Evolutionary conservation across 176 grass and related monocot genomes (phyloP).

Genomic region (Cenchrus fungigraminus): DNA sequence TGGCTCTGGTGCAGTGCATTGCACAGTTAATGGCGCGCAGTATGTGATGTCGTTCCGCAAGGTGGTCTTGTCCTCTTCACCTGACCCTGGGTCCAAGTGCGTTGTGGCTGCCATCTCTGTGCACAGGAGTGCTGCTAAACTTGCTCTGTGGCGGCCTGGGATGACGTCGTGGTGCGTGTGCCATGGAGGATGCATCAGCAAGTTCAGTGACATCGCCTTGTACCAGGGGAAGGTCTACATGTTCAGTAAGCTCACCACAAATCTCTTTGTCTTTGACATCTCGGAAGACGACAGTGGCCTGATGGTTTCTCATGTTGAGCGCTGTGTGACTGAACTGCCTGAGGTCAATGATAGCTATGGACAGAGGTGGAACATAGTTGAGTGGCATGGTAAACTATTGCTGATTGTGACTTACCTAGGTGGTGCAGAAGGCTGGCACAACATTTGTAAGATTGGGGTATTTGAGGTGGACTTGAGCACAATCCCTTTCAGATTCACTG

Average conservation of each 20-base stretch:
- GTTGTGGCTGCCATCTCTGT: slow-evolving; percentile 39
- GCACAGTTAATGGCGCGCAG: slow-evolving; percentile 7
- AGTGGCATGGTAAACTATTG: slow-evolving; percentile 44
- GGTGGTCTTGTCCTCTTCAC: slow-evolving; percentile 41
- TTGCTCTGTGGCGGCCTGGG: slow-evolving; percentile 40
- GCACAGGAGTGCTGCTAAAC: slow-evolving; percentile 34
- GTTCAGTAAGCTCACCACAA: slow-evolving; percentile 42
- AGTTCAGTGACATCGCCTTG: slow-evolving; percentile 38
- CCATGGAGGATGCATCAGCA: slow-evolving; percentile 43
- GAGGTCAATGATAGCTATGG: not conserved
- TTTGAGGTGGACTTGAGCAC: slow-evolving; percentile 22
- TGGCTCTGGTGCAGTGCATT: slow-evolving; percentile 37
- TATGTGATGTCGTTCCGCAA: slow-evolving; percentile 58
- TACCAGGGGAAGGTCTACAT: slow-evolving; percentile 41
- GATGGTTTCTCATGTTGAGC: slow-evolving; percentile 37
- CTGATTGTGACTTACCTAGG: slow-evolving; percentile 7
- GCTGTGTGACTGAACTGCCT: not conserved
- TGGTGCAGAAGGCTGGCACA: slow-evolving; percentile 4
- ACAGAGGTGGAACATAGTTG: slow-evolving; percentile 36
- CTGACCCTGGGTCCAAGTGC: slow-evolving; percentile 27
- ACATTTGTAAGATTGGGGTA: slow-evolving; percentile 26
- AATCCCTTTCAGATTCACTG: slow-evolving; percentile 16
- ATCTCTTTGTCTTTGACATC: slow-evolving; percentile 26
- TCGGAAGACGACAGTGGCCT: not conserved
- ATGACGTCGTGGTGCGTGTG: slow-evolving; percentile 39